Base-by-base conservation (phyloP, 306 rosid genomes). In the Quercus cerris region DNA sequence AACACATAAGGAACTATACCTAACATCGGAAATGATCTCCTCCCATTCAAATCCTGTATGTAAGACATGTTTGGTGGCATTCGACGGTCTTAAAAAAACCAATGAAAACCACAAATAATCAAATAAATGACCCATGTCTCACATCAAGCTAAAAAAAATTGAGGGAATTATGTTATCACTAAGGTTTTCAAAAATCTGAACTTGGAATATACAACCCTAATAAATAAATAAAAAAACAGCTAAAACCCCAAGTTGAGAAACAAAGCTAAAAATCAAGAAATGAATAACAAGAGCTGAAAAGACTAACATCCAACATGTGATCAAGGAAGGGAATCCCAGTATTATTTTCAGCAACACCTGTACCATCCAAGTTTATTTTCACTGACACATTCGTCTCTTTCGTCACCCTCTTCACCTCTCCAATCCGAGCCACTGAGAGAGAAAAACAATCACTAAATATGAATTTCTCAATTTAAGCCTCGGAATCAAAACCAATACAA, bases 261-360 rank as follows among this genome's bases (percentile, higher is more conserved):
- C 41, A 5, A 73, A 62, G 22, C 12, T 68, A 51, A 67, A 28
- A 66, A 15, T 28, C 64, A 57, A 12, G 72, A 68, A 64, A 5
- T 23, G 75, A 52, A 72, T 54, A 25, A 22, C 6, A 63, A 51
- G 58, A 79, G 61, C 71, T 52, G 70, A 78, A 64, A 25, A 55
- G 46, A 86, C 94, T 88, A 9, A 95, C 99, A 89, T 95, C 98
- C 78, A 95, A 85, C 99, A 95, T 93, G 78, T 95, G 99, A 84
- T 95, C 96, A 78, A 95, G 97, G 81, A 95, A 95, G 30, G 99
- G 98, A 83, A 95, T 93, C 81, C 98, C 96, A 69, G 98, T 89
- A 75, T 52, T 79, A 46, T 86, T 86, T 70, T 93, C 96, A 81
- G 98, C 89, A 81, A 93, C 35, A 62, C 98, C 97, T 72, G 88